Conservation (phyloP, 768 basidiomycete species). For the Lyophyllum atratum region DNA sequence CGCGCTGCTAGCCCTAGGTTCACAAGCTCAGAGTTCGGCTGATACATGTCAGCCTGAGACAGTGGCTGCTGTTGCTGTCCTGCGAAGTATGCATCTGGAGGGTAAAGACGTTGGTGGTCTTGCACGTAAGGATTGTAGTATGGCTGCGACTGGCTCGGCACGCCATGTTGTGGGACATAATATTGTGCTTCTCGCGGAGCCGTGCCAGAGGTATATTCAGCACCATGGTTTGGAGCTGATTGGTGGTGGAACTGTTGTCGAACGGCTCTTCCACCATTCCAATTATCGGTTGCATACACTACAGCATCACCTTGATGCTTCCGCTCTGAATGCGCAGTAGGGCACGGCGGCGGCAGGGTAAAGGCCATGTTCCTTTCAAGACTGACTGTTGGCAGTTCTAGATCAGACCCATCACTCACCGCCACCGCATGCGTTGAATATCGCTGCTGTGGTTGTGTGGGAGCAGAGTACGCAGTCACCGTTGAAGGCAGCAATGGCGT, state of each 20-base stretch:
- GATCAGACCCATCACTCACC: neutral
- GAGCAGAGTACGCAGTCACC: neutral
- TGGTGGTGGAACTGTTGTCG: neutral
- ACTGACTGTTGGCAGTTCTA: neutral
- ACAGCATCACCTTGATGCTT: neutral
- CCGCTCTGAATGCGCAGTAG: neutral
- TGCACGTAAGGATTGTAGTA: neutral
- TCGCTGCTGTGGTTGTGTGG: no score
- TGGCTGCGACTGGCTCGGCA: constrained; percentile 6
- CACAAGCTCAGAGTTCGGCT: constrained; percentile 48
- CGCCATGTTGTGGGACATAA: neutral
- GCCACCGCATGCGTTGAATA: neutral
- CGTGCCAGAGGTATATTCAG: neutral
- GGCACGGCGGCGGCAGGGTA: neutral
- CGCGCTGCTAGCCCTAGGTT: constrained; percentile 62
- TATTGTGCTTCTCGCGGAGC: neutral
- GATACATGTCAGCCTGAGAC: constrained; percentile 12
- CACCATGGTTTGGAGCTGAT: neutral
- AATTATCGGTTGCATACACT: neutral
- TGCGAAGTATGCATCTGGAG: constrained; percentile 1
- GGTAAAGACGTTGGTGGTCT: neutral
- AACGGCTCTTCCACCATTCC: neutral
- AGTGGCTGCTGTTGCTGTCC: neutral
- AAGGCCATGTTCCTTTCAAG: constrained; percentile 6
- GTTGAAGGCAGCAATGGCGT: constrained; percentile 13